These are phyloP conservation scores for Podaxis sp. DNA, from an alignment of 768 basidiomycete genomes.

Conservation along the genomic window DNA sequence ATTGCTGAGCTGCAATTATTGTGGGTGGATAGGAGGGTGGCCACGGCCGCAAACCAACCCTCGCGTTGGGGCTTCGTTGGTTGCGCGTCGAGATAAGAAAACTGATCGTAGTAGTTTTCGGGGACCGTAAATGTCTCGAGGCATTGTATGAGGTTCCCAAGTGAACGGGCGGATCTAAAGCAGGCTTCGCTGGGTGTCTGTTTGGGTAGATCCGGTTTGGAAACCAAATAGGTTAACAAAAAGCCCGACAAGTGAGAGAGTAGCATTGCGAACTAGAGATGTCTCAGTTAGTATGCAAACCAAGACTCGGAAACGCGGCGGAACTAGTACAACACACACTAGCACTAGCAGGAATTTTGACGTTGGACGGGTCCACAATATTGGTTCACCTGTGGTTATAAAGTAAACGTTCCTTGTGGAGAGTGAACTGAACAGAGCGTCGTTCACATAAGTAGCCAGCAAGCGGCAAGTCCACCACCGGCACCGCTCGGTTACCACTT, in stretches of 20 bases:
- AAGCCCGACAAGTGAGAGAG: background rate
- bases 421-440: background rate
- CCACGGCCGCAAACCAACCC: constrained; percentile 29
- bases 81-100: constrained; percentile 32
- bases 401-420: background rate
- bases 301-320: background rate
- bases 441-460: background rate
- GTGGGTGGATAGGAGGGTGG: constrained; percentile 29
- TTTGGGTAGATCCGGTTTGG: background rate
- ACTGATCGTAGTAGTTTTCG: constrained; percentile 25
- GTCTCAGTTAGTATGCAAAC: background rate
- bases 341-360: too few species aligned
- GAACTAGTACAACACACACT: background rate
- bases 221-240: background rate
- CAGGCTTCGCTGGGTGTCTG: background rate
- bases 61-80: constrained; percentile 26
- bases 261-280: background rate
- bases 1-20: constrained; percentile 30
- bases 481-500: too few species aligned
- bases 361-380: too few species aligned
- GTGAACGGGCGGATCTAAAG: background rate
- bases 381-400: background rate
- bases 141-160: constrained; percentile 21
- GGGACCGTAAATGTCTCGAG: constrained; percentile 33
- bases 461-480: background rate